A percentile compares a stretch with the other conserved stretches of the same genome.
phyloP scores from a whole-genome alignment of 257 asterid species.

The Cynanchum wilfordii region DNA sequence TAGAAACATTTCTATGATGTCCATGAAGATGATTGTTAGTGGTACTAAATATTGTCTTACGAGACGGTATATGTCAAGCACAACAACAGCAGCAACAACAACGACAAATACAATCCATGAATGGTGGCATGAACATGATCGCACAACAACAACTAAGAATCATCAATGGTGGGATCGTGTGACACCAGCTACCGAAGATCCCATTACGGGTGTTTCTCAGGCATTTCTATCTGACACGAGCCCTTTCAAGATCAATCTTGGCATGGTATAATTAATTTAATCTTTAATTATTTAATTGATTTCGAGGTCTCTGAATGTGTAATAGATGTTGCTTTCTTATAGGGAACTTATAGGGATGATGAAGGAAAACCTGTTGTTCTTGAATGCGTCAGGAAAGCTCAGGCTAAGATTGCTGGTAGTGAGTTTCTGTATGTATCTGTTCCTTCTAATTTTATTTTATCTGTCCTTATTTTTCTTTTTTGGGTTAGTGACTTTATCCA shows the following conservation, averaged over 20 bases:
- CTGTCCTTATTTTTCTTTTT: background rate
- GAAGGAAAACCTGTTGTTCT: constrained; percentile 94
- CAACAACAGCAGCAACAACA: no score
- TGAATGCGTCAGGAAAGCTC: constrained; percentile 94
- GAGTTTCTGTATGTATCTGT: constrained; percentile 50
- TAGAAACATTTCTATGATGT: background rate
- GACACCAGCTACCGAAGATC: constrained; percentile 81
- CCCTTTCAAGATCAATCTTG: constrained; percentile 84
- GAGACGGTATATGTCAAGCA: background rate
- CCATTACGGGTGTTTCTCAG: constrained; percentile 88
- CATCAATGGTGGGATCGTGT: constrained; percentile 6
- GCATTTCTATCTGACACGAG: constrained; percentile 86
- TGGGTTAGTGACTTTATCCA: no score
- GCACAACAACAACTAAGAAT: background rate
- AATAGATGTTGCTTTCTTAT: constrained; percentile 20
- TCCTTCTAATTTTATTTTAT: background rate
- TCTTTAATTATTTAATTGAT: background rate
- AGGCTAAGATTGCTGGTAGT: constrained; percentile 74
- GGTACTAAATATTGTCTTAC: background rate
- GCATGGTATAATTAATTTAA: constrained; percentile 42
- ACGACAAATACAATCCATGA: no score
- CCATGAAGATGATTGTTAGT: background rate
- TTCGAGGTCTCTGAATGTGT: background rate
- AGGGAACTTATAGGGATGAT: constrained; percentile 96
- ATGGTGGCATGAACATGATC: no score